Conservation (phyloP, 495 filamentous ascomycete species). For the Annulohypoxylon moriforme region DNA sequence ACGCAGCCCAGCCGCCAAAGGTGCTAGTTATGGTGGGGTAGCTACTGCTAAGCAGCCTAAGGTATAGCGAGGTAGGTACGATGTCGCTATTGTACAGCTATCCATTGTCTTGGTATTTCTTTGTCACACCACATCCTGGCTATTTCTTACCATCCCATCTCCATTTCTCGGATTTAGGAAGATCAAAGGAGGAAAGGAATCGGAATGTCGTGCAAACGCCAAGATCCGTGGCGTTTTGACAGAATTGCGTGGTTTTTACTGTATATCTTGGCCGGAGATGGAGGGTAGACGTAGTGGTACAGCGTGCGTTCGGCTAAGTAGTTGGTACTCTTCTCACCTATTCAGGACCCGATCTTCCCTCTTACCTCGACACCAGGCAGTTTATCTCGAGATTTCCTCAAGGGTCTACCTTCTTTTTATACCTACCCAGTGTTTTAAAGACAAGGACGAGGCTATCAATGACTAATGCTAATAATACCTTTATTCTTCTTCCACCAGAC, state of each 20-base stretch:
- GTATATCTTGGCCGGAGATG: constrained; percentile 1
- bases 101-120: constrained; percentile 22
- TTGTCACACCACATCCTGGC: background rate
- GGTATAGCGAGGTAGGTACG: constrained; percentile 6
- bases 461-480: background rate
- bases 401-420: background rate
- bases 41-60: background rate
- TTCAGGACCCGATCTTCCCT: constrained; percentile 19
- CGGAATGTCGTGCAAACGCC: constrained; percentile 17
- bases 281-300: constrained; percentile 14
- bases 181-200: constrained; percentile 15
- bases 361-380: constrained; percentile 5
- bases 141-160: constrained; percentile 21
- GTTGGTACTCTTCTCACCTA: background rate
- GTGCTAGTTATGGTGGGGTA: constrained; percentile 22
- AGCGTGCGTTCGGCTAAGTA: constrained; percentile 31
- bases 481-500: background rate
- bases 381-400: constrained; percentile 15
- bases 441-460: background rate
- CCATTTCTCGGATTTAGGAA: constrained; percentile 16
- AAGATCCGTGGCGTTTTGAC: constrained; percentile 29
- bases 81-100: background rate
- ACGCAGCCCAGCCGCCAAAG: background rate
- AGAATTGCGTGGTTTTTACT: background rate
- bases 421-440: constrained; percentile 1